phyloP scores from a whole-genome alignment of 208 protist genomes.

The Wallacemonas sp. region DNA sequence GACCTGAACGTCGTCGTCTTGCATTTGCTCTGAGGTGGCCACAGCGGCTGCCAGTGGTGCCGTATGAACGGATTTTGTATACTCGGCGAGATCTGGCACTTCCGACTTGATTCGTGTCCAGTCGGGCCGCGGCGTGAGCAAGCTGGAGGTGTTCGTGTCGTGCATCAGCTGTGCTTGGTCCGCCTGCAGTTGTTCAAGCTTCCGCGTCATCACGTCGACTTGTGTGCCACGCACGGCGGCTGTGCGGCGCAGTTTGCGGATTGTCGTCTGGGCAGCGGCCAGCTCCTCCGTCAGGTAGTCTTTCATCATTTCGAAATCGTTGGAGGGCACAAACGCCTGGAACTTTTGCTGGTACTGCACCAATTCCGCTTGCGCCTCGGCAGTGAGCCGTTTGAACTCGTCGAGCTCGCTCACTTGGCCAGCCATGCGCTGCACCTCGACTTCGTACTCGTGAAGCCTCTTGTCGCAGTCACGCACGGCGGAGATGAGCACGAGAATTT shows the following conservation, averaged over 20 bases:
- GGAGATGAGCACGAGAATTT: constrained; percentile 74
- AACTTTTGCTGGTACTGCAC: constrained; percentile 68
- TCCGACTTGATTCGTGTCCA: constrained; percentile 39
- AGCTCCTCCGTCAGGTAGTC: constrained; percentile 68
- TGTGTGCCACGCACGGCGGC: constrained; percentile 76
- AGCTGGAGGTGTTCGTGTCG: background rate
- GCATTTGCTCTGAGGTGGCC: constrained; percentile 5
- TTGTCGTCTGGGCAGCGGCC: constrained; percentile 32
- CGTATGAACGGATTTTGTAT: constrained; percentile 24
- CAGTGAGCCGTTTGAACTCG: constrained; percentile 76
- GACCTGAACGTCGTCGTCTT: constrained; percentile 11
- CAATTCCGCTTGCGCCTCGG: constrained; percentile 75
- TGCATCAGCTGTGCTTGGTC: constrained; percentile 26
- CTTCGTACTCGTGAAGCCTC: constrained; percentile 62
- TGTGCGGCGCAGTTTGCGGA: constrained; percentile 66
- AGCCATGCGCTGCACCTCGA: constrained; percentile 29
- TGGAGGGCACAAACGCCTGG: constrained; percentile 53
- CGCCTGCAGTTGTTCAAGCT: constrained; percentile 44
- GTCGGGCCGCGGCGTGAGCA: constrained; percentile 75
- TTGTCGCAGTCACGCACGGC: constrained; percentile 76
- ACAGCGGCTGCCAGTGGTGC: constrained; percentile 9
- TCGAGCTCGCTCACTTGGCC: constrained; percentile 67
- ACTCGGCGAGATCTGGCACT: constrained; percentile 41
- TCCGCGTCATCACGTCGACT: constrained; percentile 68
- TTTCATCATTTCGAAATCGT: constrained; percentile 69